A percentile compares a stretch with the other conserved stretches of the same genome.
Conservation (phyloP, 2,329 filamentous ascomycete species). For the Clonostachys solani region DNA sequence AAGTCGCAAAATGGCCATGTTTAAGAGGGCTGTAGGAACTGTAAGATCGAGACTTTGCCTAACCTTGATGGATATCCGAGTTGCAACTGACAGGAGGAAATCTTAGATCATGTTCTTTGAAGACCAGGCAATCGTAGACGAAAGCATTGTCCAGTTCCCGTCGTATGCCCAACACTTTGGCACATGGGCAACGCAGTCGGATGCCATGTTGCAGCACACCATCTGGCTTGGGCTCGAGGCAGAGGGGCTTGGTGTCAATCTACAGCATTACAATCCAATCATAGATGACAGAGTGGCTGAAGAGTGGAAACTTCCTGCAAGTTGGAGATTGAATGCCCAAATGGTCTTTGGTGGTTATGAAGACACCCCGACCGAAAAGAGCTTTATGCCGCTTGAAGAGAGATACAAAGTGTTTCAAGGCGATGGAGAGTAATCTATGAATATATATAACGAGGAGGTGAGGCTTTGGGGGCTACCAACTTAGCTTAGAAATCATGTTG, state of each 20-base stretch:
- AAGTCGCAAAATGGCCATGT: conserved; percentile 38
- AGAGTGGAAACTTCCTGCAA: conserved; percentile 65
- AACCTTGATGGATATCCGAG: background rate
- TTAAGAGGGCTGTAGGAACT: conserved; percentile 71
- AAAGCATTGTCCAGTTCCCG: conserved; percentile 64
- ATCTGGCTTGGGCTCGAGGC: conserved; percentile 82
- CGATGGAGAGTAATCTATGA: no score
- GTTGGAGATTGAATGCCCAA: conserved; percentile 78
- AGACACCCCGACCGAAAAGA: conserved; percentile 56
- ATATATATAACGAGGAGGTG: no score
- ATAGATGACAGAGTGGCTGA: conserved; percentile 67
- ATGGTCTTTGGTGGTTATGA: conserved; percentile 73
- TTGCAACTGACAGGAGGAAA: no score
- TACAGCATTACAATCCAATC: conserved; percentile 84
- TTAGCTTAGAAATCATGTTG: no score
- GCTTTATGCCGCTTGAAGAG: conserved; percentile 59
- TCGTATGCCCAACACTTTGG: conserved; percentile 77
- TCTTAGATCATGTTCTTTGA: conserved; percentile 67
- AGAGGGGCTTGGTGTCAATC: conserved; percentile 80
- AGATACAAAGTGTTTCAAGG: conserved; percentile 54
- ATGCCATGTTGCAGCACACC: conserved; percentile 73
- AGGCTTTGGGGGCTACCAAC: no score
- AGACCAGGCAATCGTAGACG: conserved; percentile 63
- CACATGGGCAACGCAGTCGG: conserved; percentile 69
- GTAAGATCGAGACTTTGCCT: conserved; percentile 29